Percentiles rank a stretch among this genome's conserved stretches.
Conservation (phyloP, 805 yeast species). For the Saccharomycopsis lassenensis region DNA sequence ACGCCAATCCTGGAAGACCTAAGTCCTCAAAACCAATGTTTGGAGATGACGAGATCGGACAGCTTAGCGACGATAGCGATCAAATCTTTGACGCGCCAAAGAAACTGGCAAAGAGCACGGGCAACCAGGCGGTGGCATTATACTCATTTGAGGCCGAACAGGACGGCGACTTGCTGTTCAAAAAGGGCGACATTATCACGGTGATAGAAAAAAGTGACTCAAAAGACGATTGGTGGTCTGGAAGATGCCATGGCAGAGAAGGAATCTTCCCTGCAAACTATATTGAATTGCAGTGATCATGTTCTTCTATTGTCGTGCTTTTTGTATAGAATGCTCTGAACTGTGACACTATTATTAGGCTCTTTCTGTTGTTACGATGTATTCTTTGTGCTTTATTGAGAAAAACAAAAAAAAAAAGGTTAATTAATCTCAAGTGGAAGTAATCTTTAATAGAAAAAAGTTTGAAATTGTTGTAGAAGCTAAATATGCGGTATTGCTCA, state of each 20-base stretch:
- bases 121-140: conserved; percentile 82
- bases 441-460: too few relatives aligned
- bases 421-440: too few relatives aligned
- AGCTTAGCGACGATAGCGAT: conserved; percentile 32
- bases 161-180: conserved; percentile 84
- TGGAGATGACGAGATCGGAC: conserved; percentile 28
- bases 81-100: conserved; percentile 21
- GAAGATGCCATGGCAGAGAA: conserved; percentile 67
- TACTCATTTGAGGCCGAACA: conserved; percentile 88
- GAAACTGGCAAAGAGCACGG: too few relatives aligned
- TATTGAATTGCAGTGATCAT: conserved; percentile 45
- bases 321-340: background rate
- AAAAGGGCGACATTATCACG: conserved; percentile 87
- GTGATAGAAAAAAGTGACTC: conserved; percentile 80
- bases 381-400: background rate
- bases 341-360: too few relatives aligned
- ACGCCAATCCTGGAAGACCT: conserved; percentile 28
- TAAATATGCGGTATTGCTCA: too few relatives aligned
- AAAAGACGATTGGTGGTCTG: conserved; percentile 98
- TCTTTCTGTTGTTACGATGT: background rate
- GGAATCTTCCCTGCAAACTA: conserved; percentile 98
- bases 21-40: conserved; percentile 29
- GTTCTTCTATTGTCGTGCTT: background rate
- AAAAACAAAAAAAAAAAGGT: too few relatives aligned
- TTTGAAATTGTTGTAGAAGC: too few relatives aligned